These are phyloP conservation scores for Nitzschia sp. DNA, from an alignment of 108 stramenopile species.

Conservation along the genomic window DNA sequence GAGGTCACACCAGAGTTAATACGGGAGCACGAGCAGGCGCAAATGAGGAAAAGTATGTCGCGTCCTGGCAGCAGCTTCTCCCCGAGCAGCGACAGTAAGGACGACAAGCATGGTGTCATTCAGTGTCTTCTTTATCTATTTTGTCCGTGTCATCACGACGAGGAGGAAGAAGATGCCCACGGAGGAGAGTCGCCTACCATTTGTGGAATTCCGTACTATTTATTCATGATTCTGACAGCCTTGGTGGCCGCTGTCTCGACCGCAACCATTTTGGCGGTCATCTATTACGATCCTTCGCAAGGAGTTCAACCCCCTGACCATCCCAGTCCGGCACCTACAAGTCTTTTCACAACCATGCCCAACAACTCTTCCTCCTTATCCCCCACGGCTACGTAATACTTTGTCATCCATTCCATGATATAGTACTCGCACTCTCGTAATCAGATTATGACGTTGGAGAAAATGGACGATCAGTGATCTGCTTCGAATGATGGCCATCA, in stretches of 20 bases:
- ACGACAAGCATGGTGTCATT: neutral
- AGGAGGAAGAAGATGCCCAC: slow-evolving; percentile 2
- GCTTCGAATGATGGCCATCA: no score
- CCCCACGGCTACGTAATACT: neutral
- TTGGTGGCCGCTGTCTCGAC: slow-evolving; percentile 8
- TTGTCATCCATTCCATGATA: neutral
- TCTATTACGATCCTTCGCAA: slow-evolving; percentile 15
- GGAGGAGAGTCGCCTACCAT: slow-evolving; percentile 7
- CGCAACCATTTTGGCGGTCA: slow-evolving; percentile 7
- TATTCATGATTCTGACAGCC: slow-evolving; percentile 6
- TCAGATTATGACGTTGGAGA: no score
- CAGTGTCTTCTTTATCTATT: neutral
- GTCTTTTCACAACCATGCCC: neutral
- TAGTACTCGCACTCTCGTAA: neutral
- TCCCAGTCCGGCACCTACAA: neutral
- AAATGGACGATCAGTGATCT: no score
- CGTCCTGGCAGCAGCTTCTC: neutral
- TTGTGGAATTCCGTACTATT: slow-evolving; percentile 22
- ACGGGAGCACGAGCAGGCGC: neutral
- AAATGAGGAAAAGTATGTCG: neutral
- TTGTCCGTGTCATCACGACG: neutral
- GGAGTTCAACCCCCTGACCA: neutral
- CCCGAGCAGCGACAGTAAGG: neutral
- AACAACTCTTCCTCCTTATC: neutral
- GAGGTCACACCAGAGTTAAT: slow-evolving; percentile 16